Conservation (phyloP, 2,329 filamentous ascomycete genomes). For the Ophiosphaerella narmari region DNA sequence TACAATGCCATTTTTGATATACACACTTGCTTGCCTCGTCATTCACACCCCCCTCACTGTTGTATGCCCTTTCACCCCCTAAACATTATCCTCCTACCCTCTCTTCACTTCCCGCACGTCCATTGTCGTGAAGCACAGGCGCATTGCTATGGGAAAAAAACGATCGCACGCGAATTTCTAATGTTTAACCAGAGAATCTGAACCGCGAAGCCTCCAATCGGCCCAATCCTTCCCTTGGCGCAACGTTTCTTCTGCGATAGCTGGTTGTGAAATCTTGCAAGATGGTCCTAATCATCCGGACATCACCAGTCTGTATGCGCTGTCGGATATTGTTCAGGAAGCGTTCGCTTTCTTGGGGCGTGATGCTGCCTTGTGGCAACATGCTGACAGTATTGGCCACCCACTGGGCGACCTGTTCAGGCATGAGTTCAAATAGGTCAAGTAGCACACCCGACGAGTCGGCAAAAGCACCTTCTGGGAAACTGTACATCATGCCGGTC, state of each 20-base stretch:
- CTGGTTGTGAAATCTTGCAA: constrained; percentile 97
- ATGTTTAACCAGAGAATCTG: constrained; percentile 63
- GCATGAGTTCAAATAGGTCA: constrained; percentile 84
- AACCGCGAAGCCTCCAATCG: constrained; percentile 86
- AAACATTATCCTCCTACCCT: background rate
- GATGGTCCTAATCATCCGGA: constrained; percentile 79
- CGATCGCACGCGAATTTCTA: constrained; percentile 10
- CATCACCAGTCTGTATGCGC: constrained; percentile 69
- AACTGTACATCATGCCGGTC: constrained; percentile 99
- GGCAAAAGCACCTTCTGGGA: constrained; percentile 92
- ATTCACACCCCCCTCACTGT: background rate
- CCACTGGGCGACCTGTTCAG: constrained; percentile 78
- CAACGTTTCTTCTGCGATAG: constrained; percentile 90
- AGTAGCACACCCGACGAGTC: constrained; percentile 94
- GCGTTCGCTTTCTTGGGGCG: constrained; percentile 76
- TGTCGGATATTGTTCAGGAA: constrained; percentile 81
- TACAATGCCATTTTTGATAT: constrained; percentile 10
- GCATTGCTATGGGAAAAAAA: constrained; percentile 6
- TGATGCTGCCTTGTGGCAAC: constrained; percentile 75
- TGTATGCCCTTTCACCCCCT: background rate
- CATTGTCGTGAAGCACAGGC: background rate
- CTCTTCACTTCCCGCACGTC: background rate
- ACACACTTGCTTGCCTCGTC: background rate
- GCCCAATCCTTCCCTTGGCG: constrained; percentile 89
- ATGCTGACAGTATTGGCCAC: constrained; percentile 81